Evolutionary conservation across 352 stramenopile genomes (phyloP).

Genomic region (Saprolegnia parasitica): DNA sequence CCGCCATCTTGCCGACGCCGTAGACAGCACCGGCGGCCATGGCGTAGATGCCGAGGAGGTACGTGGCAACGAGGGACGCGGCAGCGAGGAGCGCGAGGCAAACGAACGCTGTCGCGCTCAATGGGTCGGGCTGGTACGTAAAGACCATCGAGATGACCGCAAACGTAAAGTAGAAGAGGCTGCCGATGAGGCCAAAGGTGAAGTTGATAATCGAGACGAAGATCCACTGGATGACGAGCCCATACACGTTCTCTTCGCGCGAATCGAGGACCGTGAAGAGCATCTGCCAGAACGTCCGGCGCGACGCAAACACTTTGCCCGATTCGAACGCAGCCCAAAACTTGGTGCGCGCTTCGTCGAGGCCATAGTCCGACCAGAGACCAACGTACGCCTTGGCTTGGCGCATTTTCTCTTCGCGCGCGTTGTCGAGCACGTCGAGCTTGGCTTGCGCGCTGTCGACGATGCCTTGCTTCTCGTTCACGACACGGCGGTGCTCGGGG

Average conservation of each 20-base stretch:
- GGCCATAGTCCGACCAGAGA: conserved; percentile 78
- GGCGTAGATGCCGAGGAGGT: conserved; percentile 80
- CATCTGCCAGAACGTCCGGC: conserved; percentile 86
- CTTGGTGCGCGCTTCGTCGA: conserved; percentile 61
- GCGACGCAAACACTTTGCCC: conserved; percentile 81
- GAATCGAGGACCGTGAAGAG: conserved; percentile 63
- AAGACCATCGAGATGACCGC: conserved; percentile 77
- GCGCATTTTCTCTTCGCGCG: conserved; percentile 67
- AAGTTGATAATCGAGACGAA: conserved; percentile 84
- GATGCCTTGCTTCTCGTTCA: conserved; percentile 48
- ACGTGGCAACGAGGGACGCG: conserved; percentile 76
- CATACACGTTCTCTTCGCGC: conserved; percentile 70
- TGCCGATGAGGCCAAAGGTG: conserved; percentile 75
- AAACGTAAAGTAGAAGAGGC: conserved; percentile 83
- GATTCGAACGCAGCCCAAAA: conserved; percentile 83
- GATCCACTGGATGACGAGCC: conserved; percentile 77
- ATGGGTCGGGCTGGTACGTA: conserved; percentile 75
- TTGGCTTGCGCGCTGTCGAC: conserved; percentile 59
- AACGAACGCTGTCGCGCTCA: conserved; percentile 70
- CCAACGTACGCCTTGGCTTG: conserved; percentile 73
- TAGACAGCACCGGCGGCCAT: conserved; percentile 79
- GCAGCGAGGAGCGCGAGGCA: conserved; percentile 66
- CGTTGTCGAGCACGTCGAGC: conserved; percentile 47
- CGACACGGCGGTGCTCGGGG: conserved; percentile 58
- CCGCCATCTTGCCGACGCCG: conserved; percentile 67